phyloP scores from a whole-genome alignment of 495 filamentous ascomycete species.

The Hyaloscypha hepaticicola region DNA sequence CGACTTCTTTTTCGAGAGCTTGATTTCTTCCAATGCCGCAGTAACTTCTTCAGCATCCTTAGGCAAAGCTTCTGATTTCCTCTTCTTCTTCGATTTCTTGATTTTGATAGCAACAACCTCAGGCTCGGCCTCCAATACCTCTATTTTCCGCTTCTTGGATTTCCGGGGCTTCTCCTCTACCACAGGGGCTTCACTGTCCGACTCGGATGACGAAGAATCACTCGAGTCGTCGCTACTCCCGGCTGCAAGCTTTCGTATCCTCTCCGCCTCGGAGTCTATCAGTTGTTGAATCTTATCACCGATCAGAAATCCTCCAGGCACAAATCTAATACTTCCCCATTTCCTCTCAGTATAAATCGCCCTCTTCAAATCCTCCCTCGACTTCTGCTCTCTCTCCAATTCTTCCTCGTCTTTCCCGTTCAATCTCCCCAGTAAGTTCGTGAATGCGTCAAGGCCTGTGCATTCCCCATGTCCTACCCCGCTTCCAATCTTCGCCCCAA shows the following conservation, averaged over 20 bases:
- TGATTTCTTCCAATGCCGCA: not conserved
- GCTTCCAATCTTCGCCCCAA: conserved; percentile 73
- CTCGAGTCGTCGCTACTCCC: conserved; percentile 9
- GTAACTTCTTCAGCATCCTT: conserved; percentile 12
- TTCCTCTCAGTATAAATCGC: conserved; percentile 66
- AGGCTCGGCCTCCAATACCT: conserved; percentile 14
- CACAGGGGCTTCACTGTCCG: conserved; percentile 19
- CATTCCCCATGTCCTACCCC: conserved; percentile 63
- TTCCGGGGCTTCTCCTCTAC: conserved; percentile 20
- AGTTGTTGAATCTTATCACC: conserved; percentile 57
- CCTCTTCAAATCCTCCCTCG: conserved; percentile 59
- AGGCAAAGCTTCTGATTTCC: conserved; percentile 3
- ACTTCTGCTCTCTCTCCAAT: conserved; percentile 62
- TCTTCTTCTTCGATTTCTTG: conserved; percentile 29
- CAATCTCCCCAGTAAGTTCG: conserved; percentile 78
- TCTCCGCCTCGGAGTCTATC: conserved; percentile 31
- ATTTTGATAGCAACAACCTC: conserved; percentile 26
- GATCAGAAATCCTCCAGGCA: conserved; percentile 74
- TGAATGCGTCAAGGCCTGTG: conserved; percentile 79
- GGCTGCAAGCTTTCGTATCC: conserved; percentile 19
- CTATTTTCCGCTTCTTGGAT: conserved; percentile 28
- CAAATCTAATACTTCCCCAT: conserved; percentile 74
- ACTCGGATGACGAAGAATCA: conserved; percentile 12
- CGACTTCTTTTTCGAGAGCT: conserved; percentile 14
- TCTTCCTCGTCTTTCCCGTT: conserved; percentile 79